A percentile compares a stretch with the other conserved stretches of the same genome.
phyloP scores from a whole-genome alignment of 2,329 filamentous ascomycete species.

The Ceratocystis destructans region DNA sequence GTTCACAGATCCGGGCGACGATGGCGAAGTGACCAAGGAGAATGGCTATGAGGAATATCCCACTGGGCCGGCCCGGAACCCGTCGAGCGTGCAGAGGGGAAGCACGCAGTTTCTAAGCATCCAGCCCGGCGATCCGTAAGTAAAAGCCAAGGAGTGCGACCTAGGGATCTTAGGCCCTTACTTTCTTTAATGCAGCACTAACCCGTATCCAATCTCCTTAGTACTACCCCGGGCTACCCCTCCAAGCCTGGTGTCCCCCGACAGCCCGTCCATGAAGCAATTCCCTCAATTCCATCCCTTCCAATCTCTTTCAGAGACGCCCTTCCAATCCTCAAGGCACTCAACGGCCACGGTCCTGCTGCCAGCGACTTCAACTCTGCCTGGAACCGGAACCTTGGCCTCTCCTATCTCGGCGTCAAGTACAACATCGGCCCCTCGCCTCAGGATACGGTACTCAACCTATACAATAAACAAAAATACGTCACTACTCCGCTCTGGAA shows the following conservation, averaged over 20 bases:
- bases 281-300: constrained; percentile 75
- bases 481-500: constrained; percentile 76
- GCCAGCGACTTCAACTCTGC: constrained; percentile 57
- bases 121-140: constrained; percentile 53
- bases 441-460: constrained; percentile 53
- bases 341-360: constrained; percentile 78
- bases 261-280: constrained; percentile 52
- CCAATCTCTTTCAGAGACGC: constrained; percentile 84
- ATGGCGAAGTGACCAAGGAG: constrained; percentile 65
- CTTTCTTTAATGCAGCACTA: neutral
- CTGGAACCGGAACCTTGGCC: constrained; percentile 58
- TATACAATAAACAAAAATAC: constrained; percentile 69
- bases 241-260: constrained; percentile 81
- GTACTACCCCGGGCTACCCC: constrained; percentile 81
- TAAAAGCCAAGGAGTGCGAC: neutral
- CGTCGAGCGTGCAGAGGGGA: constrained; percentile 79
- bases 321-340: constrained; percentile 70
- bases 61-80: constrained; percentile 71
- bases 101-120: constrained; percentile 69
- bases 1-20: constrained; percentile 81
- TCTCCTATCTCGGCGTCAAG: constrained; percentile 65
- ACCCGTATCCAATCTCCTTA: constrained; percentile 19
- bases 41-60: constrained; percentile 73
- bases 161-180: no score
- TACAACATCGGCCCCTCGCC: constrained; percentile 81